A percentile compares a stretch with the other conserved stretches of the same genome.
These are phyloP conservation scores for Erigeron canadensis DNA, from an alignment of 129 eudicot species.

Conservation along the genomic window DNA sequence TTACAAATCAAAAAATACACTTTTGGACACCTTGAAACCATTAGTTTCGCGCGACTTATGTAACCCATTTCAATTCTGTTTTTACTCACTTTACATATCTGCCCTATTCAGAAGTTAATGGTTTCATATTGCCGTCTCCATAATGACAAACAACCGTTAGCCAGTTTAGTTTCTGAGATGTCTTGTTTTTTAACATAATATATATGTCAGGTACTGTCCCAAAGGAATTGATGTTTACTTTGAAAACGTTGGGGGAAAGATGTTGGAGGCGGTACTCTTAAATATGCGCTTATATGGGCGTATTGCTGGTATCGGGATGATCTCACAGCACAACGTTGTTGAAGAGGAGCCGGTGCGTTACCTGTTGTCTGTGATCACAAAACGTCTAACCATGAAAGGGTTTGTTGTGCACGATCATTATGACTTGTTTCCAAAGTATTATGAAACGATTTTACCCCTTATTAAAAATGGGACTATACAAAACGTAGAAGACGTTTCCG, in stretches of 20 bases:
- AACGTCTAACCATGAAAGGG: slow-evolving; percentile 27
- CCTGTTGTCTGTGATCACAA: not conserved
- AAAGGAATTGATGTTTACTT: slow-evolving; percentile 38
- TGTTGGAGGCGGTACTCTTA: slow-evolving; percentile 33
- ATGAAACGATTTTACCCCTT: slow-evolving; percentile 29
- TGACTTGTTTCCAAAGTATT: slow-evolving; percentile 31
- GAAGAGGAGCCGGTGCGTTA: slow-evolving; percentile 13
- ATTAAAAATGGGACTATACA: slow-evolving; percentile 28
- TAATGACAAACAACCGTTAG: not conserved
- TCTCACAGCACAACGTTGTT: slow-evolving; percentile 27
- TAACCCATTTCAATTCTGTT: too few relatives aligned
- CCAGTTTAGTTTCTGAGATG: not conserved
- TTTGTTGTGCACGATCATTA: slow-evolving; percentile 21
- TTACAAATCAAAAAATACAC: too few relatives aligned
- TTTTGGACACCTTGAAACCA: too few relatives aligned
- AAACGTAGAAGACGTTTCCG: slow-evolving; percentile 28
- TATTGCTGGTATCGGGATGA: slow-evolving; percentile 29
- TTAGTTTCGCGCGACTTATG: too few relatives aligned
- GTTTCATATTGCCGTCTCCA: not conserved
- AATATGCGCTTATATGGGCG: slow-evolving; percentile 32
- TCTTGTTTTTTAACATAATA: not conserved
- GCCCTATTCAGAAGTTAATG: not conserved
- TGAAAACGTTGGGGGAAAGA: slow-evolving; percentile 33
- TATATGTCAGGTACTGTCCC: slow-evolving; percentile 25
- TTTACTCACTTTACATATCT: too few relatives aligned